Conservation (phyloP, 75 land plant species). For the Cryptomeria japonica region DNA sequence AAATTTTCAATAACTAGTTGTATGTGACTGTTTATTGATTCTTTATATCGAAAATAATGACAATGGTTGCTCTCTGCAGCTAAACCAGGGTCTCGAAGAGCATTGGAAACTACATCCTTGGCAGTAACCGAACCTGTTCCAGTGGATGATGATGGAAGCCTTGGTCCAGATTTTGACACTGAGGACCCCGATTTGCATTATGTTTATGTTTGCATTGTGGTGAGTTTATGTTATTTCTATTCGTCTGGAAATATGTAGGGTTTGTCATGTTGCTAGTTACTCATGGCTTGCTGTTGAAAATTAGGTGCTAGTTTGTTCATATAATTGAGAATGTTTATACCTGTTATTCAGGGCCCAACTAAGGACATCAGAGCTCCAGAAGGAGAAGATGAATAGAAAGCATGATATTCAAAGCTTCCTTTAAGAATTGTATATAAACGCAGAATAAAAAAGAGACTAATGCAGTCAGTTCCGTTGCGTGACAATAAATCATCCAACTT, state of each 20-base stretch:
- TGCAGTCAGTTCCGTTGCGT: neutral
- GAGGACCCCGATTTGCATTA: constrained; percentile 83
- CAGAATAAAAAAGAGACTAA: neutral
- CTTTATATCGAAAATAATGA: neutral
- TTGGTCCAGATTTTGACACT: constrained; percentile 29
- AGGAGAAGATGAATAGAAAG: neutral
- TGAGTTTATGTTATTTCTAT: constrained; percentile 25
- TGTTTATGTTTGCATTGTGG: constrained; percentile 84
- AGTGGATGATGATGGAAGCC: constrained; percentile 52
- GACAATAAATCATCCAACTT: neutral
- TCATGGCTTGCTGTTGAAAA: neutral
- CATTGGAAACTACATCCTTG: constrained; percentile 30
- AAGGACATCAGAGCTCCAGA: neutral
- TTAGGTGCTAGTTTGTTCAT: neutral
- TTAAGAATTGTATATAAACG: neutral
- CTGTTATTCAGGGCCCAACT: neutral
- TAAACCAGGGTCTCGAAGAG: constrained; percentile 47
- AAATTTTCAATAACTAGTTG: too few species aligned
- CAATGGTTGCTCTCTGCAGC: constrained; percentile 41
- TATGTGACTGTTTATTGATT: neutral
- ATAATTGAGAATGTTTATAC: neutral
- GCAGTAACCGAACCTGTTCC: constrained; percentile 61
- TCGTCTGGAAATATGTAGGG: neutral
- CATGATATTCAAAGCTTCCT: neutral
- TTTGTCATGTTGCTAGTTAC: neutral